phyloP scores from a whole-genome alignment of 2,329 filamentous ascomycete species.

The Mycosphaerella sp. region DNA sequence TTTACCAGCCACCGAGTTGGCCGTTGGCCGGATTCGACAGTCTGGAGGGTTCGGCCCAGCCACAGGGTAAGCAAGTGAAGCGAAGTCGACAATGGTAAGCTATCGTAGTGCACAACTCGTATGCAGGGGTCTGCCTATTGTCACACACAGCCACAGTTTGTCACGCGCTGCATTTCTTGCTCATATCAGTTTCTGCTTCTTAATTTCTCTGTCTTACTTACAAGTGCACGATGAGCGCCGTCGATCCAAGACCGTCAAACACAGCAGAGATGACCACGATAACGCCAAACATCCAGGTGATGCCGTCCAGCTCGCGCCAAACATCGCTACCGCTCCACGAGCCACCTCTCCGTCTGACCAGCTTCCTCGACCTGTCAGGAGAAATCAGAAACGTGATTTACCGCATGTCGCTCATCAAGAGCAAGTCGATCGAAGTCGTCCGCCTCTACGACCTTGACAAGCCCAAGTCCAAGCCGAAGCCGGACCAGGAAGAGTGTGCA shows the following conservation, averaged over 20 bases:
- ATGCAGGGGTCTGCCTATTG: not conserved
- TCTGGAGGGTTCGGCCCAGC: not conserved
- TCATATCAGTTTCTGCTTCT: not conserved
- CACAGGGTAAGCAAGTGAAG: not conserved
- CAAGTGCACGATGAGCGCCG: not conserved
- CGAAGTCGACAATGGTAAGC: not conserved
- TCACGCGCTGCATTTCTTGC: too few relatives aligned
- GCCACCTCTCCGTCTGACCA: not conserved
- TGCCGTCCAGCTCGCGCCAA: not conserved
- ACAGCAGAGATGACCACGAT: not conserved
- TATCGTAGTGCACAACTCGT: not conserved
- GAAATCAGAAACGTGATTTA: constrained; percentile 16
- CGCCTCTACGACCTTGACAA: not conserved
- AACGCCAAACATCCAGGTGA: not conserved
- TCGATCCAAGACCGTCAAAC: not conserved
- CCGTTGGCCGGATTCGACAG: not conserved
- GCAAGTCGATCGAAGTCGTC: not conserved
- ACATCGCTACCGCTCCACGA: not conserved
- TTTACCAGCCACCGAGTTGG: not conserved
- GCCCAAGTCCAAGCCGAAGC: not conserved
- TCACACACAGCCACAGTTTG: not conserved
- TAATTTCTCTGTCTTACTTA: not conserved
- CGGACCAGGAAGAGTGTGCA: too few relatives aligned
- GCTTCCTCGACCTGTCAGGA: constrained; percentile 12
- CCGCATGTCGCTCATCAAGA: not conserved